phyloP scores from a whole-genome alignment of 805 yeast genomes.

The Debaryomyces castellii region DNA sequence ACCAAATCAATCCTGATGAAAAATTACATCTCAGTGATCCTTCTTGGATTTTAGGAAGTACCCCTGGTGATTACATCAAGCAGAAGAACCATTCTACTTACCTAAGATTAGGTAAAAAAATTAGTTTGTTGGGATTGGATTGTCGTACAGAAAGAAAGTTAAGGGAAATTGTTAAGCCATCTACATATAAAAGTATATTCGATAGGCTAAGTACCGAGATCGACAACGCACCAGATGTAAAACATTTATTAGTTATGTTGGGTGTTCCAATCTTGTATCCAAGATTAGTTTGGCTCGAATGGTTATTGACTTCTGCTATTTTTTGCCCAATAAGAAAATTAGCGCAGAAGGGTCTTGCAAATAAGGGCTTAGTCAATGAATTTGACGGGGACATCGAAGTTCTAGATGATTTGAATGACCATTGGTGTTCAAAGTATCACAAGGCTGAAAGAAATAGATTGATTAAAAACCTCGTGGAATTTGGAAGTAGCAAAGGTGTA shows the following conservation, averaged over 20 bases:
- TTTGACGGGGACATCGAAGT: conserved; percentile 92
- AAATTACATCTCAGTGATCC: conserved; percentile 41
- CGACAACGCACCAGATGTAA: conserved; percentile 48
- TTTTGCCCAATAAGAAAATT: conserved; percentile 62
- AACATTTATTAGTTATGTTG: conserved; percentile 77
- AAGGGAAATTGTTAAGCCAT: conserved; percentile 51
- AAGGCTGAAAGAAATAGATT: conserved; percentile 79
- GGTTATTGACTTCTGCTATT: conserved; percentile 56
- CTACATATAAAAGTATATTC: conserved; percentile 63
- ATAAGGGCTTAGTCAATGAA: conserved; percentile 78
- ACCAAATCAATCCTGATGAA: conserved; percentile 58
- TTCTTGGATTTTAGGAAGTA: conserved; percentile 61
- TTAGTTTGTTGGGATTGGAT: conserved; percentile 78
- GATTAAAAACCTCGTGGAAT: conserved; percentile 57
- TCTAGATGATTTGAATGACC: conserved; percentile 91
- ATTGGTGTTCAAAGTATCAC: conserved; percentile 92
- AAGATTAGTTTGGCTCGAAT: conserved; percentile 87
- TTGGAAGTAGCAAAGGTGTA: conserved; percentile 63
- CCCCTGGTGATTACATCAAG: conserved; percentile 66
- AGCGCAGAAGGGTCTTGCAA: conserved; percentile 61
- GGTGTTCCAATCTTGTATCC: conserved; percentile 98
- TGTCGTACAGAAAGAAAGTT: conserved; percentile 88
- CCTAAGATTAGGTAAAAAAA: conserved; percentile 70
- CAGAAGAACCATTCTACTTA: conserved; percentile 67
- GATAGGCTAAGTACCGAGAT: conserved; percentile 59